phyloP scores from a whole-genome alignment of 2,329 filamentous ascomycete species.

The Gnomoniopsis smithogilvyi region DNA sequence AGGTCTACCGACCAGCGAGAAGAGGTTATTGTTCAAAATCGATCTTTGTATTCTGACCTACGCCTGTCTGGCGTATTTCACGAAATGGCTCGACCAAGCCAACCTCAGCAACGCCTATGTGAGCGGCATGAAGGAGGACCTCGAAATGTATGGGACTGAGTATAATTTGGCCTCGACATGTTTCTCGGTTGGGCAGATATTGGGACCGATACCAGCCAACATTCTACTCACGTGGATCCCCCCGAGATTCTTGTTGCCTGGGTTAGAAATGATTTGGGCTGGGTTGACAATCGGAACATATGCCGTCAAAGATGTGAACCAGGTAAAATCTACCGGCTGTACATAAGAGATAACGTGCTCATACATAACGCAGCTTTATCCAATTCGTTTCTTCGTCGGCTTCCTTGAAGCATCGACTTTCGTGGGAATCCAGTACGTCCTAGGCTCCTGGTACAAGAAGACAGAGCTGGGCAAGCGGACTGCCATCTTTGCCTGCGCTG shows the following conservation, averaged over 20 bases:
- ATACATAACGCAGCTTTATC: slow-evolving; percentile 15
- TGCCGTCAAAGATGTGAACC: slow-evolving; percentile 18
- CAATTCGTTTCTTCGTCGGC: slow-evolving; percentile 42
- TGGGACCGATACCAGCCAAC: slow-evolving; percentile 22
- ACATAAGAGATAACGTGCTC: not conserved
- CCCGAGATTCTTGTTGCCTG: slow-evolving; percentile 40
- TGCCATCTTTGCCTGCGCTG: slow-evolving; percentile 59
- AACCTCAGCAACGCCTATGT: slow-evolving; percentile 43
- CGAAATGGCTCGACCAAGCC: slow-evolving; percentile 27
- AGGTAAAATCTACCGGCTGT: slow-evolving; percentile 6
- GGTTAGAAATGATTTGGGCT: slow-evolving; percentile 36
- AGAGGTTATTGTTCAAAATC: slow-evolving; percentile 28
- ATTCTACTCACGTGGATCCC: slow-evolving; percentile 34
- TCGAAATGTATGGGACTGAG: slow-evolving; percentile 27
- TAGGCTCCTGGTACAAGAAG: slow-evolving; percentile 57
- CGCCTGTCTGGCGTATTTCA: slow-evolving; percentile 25
- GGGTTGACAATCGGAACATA: slow-evolving; percentile 22
- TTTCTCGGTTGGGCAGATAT: slow-evolving; percentile 20
- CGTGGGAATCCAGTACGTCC: slow-evolving; percentile 45
- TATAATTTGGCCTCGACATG: slow-evolving; percentile 20
- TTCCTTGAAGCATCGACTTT: slow-evolving; percentile 47
- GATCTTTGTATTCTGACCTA: slow-evolving; percentile 29
- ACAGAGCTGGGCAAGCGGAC: slow-evolving; percentile 60
- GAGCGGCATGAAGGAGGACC: slow-evolving; percentile 44
- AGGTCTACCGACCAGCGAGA: slow-evolving; percentile 21